Evolutionary conservation across 129 eudicot species (phyloP), one percentile per base, ranked within the genome.

Genomic region (Solidago caesia): DNA sequence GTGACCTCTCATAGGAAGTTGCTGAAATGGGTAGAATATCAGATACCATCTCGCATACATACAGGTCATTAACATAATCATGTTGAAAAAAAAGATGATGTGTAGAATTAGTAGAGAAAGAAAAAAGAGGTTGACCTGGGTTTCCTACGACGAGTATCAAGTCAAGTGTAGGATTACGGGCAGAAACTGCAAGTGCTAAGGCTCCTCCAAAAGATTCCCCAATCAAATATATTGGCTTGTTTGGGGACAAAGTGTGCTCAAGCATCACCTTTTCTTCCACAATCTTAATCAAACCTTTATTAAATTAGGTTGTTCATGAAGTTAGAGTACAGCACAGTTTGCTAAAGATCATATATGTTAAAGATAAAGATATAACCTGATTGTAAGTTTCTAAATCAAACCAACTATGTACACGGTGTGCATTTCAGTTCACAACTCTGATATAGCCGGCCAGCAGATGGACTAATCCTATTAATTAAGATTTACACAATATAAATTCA

Each of bases 171-270:
- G 97, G 97, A 84, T 87, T 87, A 61, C 87, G 93, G 33, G 97
- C 91, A 48, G 97, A 96, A 39, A 92, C 83, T 44, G 96, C 91
- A 71, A 92, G 94, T 56, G 97, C 96, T 76, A 92, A 77, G 77
- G 85, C 80, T 66, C 96, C 97, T 75, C 97, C 97, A 42, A 92
- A 82, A 42, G 96, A 92, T 74, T 92, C 97, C 26, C 96, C 97
- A 45, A 92, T 82, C 51, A 92, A 51, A 81, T 92, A 92, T 51
- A 92, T 89, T 41, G 97, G 97, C 79, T 87, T 89, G 44, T 82
- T 75, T 47, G 96, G 97, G 47, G 85, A 82, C 65, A 77, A 73
- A 73, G 77, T 82, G 78, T 87, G 89, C 75, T 92, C 91, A 25
- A 55, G 57, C 85, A 80, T 89, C 81, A 92, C 81, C 75, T 75